Base-by-base conservation (phyloP, 2,329 filamentous ascomycete species). In the Canariomyces notabilis region DNA sequence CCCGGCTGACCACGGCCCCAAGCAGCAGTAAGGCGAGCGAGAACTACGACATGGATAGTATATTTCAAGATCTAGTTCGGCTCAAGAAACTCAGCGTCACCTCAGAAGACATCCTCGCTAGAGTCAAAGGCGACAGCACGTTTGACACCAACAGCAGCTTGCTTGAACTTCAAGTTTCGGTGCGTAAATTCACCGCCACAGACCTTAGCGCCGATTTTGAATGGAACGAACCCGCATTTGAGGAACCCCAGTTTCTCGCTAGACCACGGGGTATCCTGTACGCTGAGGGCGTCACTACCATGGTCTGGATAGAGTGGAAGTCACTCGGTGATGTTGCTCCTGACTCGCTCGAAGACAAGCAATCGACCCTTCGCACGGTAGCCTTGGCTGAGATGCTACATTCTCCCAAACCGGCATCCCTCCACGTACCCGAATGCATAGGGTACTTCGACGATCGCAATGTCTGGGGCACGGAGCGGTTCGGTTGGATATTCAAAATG, bases 251-350 rank as follows among this genome's bases (percentile, higher is more conserved):
- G 11, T 34, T 16, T 5, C 41, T 51, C n/a, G 15, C 36, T 6
- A 51, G 56, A 4, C 51, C 56, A 7, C 48, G 50, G 1, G 56
- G 51, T 14, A 43, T 51, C 19, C 42, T 58, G 7, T n/a, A 15
- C 19, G 49, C 38, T 11, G n/a, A 26, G 21, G 44, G 35, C 22
- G 29, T 51, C 5, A 37, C 48, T 2, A 48, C 50, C 7, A n/a
- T n/a, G n/a, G 57, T 59, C 5, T 59, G 57, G 57, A 39, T 59
- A 16, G 57, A 59, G 31, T 59, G 55, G 56, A 57, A 57, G 29
- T 9, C 43, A 2, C 40, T 59, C 9, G 53, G 50, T 5, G 39
- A 53, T 15, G 12, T 44, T 2, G 22, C 44, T 0, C 34, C 49
- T 1, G 38, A 40, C 20, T 55, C 52, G 3, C 31, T 29, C 16